These are phyloP conservation scores for Tylopilus vinaceipallidus DNA, from an alignment of 768 basidiomycete species.

Conservation along the genomic window DNA sequence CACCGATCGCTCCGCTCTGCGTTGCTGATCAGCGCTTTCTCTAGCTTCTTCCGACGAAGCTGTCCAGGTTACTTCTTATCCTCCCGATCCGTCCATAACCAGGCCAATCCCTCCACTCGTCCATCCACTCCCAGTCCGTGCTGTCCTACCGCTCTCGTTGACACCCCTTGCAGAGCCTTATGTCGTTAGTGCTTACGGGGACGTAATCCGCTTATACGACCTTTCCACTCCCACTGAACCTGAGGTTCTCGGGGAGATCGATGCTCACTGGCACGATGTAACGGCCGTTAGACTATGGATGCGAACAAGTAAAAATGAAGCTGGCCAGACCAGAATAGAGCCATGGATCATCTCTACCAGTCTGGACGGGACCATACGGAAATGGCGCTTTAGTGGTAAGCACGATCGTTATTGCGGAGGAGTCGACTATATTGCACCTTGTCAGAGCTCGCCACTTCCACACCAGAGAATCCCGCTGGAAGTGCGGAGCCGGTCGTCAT, in stretches of 20 bases:
- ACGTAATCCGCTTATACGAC: constrained; percentile 79
- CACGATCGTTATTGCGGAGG: not conserved
- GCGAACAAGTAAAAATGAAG: constrained; percentile 43
- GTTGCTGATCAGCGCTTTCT: constrained; percentile 2
- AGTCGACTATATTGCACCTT: not conserved
- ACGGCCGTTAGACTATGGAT: constrained; percentile 74
- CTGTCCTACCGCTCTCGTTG: constrained; percentile 65
- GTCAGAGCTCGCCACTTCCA: constrained; percentile 30
- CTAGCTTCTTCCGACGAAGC: constrained; percentile 90
- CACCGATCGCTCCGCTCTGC: not conserved
- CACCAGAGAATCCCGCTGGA: constrained; percentile 18
- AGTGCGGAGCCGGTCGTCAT: constrained; percentile 17
- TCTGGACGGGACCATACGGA: constrained; percentile 83
- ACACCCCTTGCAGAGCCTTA: constrained; percentile 70
- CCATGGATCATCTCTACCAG: constrained; percentile 83
- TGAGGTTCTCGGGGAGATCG: constrained; percentile 67
- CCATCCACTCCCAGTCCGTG: constrained; percentile 66
- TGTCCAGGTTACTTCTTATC: constrained; percentile 57
- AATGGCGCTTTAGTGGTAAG: constrained; percentile 75
- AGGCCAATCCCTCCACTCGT: constrained; percentile 51
- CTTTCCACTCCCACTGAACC: constrained; percentile 65
- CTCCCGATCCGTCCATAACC: constrained; percentile 25
- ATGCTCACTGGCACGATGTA: constrained; percentile 92
- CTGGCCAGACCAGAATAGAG: constrained; percentile 52
- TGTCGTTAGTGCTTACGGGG: constrained; percentile 80